Evolutionary conservation across 768 basidiomycete genomes (phyloP).

Genomic region (Saitozyma podzolica): DNA sequence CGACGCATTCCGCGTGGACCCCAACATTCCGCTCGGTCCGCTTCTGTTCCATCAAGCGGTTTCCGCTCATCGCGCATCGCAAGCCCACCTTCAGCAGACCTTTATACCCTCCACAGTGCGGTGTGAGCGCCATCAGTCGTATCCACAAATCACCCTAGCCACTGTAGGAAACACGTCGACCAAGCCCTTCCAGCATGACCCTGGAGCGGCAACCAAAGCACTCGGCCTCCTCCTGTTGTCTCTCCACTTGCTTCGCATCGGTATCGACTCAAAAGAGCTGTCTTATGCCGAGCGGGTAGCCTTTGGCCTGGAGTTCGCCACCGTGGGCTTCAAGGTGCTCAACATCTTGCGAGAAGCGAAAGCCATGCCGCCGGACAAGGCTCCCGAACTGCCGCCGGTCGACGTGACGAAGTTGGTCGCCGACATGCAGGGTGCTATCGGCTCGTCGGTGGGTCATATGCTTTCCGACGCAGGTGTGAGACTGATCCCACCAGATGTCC

Average conservation of each 20-base stretch:
- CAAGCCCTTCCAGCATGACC: constrained; percentile 18
- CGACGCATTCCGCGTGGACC: neutral
- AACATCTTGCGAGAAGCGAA: constrained; percentile 1
- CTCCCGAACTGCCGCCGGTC: neutral
- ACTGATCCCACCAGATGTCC: constrained; percentile 4
- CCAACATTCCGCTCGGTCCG: constrained; percentile 6
- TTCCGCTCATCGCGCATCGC: constrained; percentile 29
- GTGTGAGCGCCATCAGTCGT: neutral
- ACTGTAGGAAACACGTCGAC: neutral
- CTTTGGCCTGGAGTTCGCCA: constrained; percentile 30
- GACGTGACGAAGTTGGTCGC: constrained; percentile 10
- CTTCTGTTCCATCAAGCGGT: constrained; percentile 35
- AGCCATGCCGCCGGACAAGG: constrained; percentile 1
- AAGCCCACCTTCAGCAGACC: constrained; percentile 30
- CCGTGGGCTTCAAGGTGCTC: constrained; percentile 30
- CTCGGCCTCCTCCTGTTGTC: constrained; percentile 24
- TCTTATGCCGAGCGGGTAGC: constrained; percentile 33
- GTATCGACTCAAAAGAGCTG: constrained; percentile 15
- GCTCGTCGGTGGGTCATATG: constrained; percentile 17
- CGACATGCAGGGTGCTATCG: constrained; percentile 25
- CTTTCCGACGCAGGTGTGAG: neutral
- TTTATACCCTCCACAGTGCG: constrained; percentile 27
- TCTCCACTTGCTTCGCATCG: constrained; percentile 29
- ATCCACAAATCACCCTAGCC: neutral
- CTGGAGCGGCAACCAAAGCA: constrained; percentile 17